A percentile compares a stretch with the other conserved stretches of the same genome.
Evolutionary conservation across 768 basidiomycete genomes (phyloP).

Genomic region (Lentinula lateritia): DNA sequence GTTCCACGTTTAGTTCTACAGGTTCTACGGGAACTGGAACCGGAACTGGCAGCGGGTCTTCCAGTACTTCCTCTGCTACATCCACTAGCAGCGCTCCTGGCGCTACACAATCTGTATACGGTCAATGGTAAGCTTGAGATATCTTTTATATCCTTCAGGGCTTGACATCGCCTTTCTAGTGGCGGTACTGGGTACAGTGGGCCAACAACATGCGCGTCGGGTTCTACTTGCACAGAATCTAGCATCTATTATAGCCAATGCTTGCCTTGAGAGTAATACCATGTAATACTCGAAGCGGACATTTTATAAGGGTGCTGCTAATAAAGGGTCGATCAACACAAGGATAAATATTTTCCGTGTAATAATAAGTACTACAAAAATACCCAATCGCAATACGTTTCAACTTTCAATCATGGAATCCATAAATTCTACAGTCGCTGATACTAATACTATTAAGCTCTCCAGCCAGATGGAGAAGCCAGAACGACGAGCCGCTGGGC

Average conservation of each 20-base stretch:
- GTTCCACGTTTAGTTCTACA: slow-evolving; percentile 24
- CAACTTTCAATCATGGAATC: too few species aligned
- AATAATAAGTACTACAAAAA: too few species aligned
- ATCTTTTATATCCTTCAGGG: not conserved
- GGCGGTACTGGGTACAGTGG: slow-evolving; percentile 9
- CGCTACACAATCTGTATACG: slow-evolving; percentile 27
- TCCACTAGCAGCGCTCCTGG: slow-evolving; percentile 15
- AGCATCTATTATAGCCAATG: slow-evolving; percentile 3
- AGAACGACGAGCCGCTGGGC: too few species aligned
- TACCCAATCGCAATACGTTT: too few species aligned
- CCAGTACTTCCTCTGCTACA: not conserved
- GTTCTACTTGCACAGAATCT: not conserved
- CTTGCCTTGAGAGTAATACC: not conserved
- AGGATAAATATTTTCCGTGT: too few species aligned
- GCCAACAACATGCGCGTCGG: slow-evolving; percentile 5
- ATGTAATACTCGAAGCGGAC: too few species aligned
- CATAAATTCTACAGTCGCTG: too few species aligned
- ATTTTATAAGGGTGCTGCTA: too few species aligned
- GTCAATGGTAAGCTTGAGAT: slow-evolving; percentile 26
- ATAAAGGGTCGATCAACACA: too few species aligned
- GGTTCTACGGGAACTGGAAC: not conserved
- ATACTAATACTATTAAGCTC: too few species aligned
- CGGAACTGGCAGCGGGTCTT: not conserved
- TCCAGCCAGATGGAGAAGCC: too few species aligned
- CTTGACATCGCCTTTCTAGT: not conserved